Percentiles rank a stretch among this genome's conserved stretches.
Conservation (phyloP, 2,329 filamentous ascomycete species). For the Colletotrichum sp. region DNA sequence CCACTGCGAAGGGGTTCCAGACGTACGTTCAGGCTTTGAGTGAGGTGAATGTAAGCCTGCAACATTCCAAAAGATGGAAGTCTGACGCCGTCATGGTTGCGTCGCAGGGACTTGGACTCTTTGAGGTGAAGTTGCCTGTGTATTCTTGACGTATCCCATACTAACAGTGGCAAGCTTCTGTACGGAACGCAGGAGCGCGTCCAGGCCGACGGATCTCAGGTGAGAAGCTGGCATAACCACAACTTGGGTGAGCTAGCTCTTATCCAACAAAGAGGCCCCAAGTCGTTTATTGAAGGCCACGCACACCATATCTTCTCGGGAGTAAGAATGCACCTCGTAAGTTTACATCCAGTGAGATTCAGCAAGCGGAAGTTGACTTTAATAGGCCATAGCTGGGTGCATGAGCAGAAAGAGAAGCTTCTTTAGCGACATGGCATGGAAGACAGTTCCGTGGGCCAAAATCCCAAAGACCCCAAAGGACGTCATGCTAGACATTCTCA, state of each 20-base stretch:
- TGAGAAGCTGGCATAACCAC: constrained; percentile 19
- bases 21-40: constrained; percentile 23
- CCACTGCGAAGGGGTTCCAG: constrained; percentile 19
- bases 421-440: constrained; percentile 32
- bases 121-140: constrained; percentile 17
- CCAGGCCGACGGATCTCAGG: neutral
- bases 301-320: constrained; percentile 24
- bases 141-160: neutral
- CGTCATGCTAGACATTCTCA: constrained; percentile 32
- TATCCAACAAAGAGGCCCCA: neutral
- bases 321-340: constrained; percentile 24
- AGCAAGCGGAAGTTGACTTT: neutral
- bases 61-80: neutral
- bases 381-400: neutral
- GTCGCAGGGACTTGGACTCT: constrained; percentile 4
- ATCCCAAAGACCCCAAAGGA: constrained; percentile 32
- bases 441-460: constrained; percentile 31
- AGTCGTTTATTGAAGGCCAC: neutral
- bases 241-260: constrained; percentile 15
- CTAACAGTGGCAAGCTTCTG: neutral
- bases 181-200: constrained; percentile 10
- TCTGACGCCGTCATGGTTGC: constrained; percentile 3
- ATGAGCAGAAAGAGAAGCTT: neutral
- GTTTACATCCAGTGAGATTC: neutral
- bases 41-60: neutral